Conservation (phyloP, 768 basidiomycete species). For the Asterophora parasitica region DNA sequence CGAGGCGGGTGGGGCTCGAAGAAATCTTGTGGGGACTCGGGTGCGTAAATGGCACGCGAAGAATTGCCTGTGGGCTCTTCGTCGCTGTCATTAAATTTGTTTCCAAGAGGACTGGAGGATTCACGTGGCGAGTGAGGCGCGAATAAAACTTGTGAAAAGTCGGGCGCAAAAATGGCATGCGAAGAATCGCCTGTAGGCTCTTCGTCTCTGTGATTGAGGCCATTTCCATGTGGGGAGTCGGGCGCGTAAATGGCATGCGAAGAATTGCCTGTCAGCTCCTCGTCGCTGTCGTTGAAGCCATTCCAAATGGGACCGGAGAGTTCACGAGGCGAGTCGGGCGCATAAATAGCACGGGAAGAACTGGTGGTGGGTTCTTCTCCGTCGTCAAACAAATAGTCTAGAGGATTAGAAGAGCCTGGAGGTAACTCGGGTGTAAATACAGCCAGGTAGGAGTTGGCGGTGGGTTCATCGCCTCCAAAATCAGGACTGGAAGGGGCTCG, state of each 20-base stretch:
- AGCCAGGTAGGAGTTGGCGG: conserved; percentile 6
- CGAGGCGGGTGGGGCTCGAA: no score
- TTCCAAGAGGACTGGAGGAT: background rate
- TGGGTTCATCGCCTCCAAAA: conserved; percentile 7
- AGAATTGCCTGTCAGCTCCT: conserved; percentile 10
- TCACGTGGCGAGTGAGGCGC: background rate
- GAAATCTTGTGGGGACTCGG: no score
- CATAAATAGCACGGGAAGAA: conserved; percentile 4
- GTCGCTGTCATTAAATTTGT: conserved; percentile 8
- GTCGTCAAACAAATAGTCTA: conserved; percentile 5
- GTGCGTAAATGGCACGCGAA: background rate
- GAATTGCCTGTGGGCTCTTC: conserved; percentile 12
- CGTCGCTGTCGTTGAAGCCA: conserved; percentile 13
- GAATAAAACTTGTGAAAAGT: background rate
- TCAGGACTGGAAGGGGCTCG: background rate
- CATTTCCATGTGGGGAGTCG: background rate
- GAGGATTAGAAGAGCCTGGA: conserved; percentile 1
- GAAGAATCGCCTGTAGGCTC: conserved; percentile 6
- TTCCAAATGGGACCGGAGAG: background rate
- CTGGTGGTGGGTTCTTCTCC: conserved; percentile 14
- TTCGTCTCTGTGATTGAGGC: conserved; percentile 13
- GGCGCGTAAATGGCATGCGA: background rate
- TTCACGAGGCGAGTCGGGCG: background rate
- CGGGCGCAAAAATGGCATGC: no score
- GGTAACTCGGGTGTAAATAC: background rate